Base-by-base conservation (phyloP, 2,329 filamentous ascomycete species). In the Diplodia corticola region DNA sequence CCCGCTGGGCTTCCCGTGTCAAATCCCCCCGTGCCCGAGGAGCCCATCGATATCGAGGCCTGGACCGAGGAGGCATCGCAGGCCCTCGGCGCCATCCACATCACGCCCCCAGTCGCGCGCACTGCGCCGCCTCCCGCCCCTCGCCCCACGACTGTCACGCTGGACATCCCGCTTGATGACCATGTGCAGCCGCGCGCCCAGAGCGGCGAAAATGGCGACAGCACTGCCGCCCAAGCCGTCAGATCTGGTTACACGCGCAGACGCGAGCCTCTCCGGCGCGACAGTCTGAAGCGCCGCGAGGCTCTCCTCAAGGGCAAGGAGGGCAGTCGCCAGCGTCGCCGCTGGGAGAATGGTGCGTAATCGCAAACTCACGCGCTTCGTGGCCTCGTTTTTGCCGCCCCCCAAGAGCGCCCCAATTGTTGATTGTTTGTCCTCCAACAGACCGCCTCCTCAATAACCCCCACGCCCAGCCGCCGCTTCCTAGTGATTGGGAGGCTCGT, bases 371-470 rank as follows among this genome's bases (percentile, higher is more conserved):
- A 26, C 10, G 17, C 35, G 40, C 48, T 24, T 26, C 10, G 3
- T 22, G 40, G 17, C 40, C n/a, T 44, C 17, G 51, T 9, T 4
- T 22, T 54, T 17, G 9, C 28, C 15, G 17, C 7, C 49, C 49
- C 35, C 28, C 15, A 26, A 59, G 33, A 6, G 26, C 30, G 17
- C 20, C 63, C 28, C 30, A 35, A 40, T 46, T 37, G 44, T 46
- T 60, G 40, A 44, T 37, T 46, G 12, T 9, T 13, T 46, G 22
- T 63, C 50, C 20, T 10, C 17, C 12, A 55, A 50, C 75, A 96
- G 94, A 97, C 79, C 92, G 88, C 70, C 87, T 98, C 69, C 81
- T 97, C 66, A 87, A 89, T 78, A 95, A 98, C 68, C 95, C 95
- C 20, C 90, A 95, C 79, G 91, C 85, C 20, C 87, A 94, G 71